phyloP scores from a whole-genome alignment of 2,329 filamentous ascomycete species.

The Nothomitra cinnamomea region DNA sequence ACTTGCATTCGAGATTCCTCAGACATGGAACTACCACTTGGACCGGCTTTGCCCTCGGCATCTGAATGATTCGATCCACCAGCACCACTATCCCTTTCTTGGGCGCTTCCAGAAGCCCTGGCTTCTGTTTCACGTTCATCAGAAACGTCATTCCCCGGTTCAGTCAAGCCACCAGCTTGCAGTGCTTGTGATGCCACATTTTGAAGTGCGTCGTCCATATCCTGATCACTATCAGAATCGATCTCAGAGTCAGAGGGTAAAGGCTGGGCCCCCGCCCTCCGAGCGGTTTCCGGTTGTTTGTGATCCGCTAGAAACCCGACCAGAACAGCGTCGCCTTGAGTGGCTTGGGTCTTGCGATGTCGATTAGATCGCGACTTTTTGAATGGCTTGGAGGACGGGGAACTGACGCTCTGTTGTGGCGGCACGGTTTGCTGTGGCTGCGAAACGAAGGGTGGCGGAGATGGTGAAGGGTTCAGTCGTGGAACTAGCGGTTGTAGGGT shows the following conservation, averaged over 20 bases:
- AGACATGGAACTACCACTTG: neutral
- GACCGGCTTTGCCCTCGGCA: neutral
- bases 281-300: slow-evolving; percentile 47
- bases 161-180: neutral
- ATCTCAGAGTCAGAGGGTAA: slow-evolving; percentile 29
- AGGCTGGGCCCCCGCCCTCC: slow-evolving; percentile 34
- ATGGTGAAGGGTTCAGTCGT: slow-evolving; percentile 26
- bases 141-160: neutral
- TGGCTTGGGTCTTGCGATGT: slow-evolving; percentile 36
- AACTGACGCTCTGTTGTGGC: slow-evolving; percentile 21
- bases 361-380: slow-evolving; percentile 27
- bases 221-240: slow-evolving; percentile 21
- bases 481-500: slow-evolving; percentile 25
- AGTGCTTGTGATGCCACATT: neutral
- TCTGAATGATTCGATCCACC: neutral
- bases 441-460: slow-evolving; percentile 34
- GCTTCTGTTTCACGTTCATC: neutral
- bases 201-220: slow-evolving; percentile 11
- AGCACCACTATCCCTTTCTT: neutral
- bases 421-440: slow-evolving; percentile 13
- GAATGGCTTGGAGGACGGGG: slow-evolving; percentile 29
- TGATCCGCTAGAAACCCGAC: slow-evolving; percentile 42
- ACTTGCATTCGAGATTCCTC: neutral
- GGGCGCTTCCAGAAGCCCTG: neutral
- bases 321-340: slow-evolving; percentile 49